Base-by-base conservation (phyloP, 768 basidiomycete genomes). In the Tricholoma saponaceum region DNA sequence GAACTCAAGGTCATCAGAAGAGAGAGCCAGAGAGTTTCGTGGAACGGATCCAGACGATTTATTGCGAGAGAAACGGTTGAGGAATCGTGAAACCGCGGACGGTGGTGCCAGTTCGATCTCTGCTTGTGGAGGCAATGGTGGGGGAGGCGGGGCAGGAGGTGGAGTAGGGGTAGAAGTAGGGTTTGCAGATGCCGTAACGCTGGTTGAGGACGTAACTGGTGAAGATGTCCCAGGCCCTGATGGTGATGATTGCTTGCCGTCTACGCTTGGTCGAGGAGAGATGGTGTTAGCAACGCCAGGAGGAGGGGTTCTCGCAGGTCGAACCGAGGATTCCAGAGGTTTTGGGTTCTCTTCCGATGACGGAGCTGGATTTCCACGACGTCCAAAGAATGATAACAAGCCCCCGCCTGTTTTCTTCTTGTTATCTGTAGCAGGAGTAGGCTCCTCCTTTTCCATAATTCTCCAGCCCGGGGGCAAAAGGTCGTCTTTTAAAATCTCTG, bases 11-110 rank as follows among this genome's bases (percentile, higher is more conserved):
- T 96, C 94, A 57, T 90, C 85, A 1, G 82, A 76, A 14, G 90
- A 90, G 16, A 95, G 77, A 12, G 90, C 81, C 32, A 95, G 69
- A 28, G 88, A 84, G 52, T 78, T 79, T 49, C 76, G 76, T 30
- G 73, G 71, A 54, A 62, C 78, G 50, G 74, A 57, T 25, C 66
- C 60, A 3, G 71, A 59, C 18, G 75, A 62, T 49, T 72, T 76
- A 25, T 71, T 70, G 20, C 84, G 81, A 7, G 84, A 85, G 69
- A 95, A 90, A 50, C 90, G 83, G 51, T 81, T 84, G 50, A 94
- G 76, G 68, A 95, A 95, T 4, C 93, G 83, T 10, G 92, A 91
- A 30, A 95, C 89, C 7, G 83, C 90, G 0, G 93, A 91, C 26
- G 83, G 76, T 13, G 79, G 65, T 32, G 64, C 62, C 14, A 67